A percentile compares a stretch with the other conserved stretches of the same genome.
phyloP scores from a whole-genome alignment of 495 filamentous ascomycete species.

The Lasiosphaeris hirsuta region DNA sequence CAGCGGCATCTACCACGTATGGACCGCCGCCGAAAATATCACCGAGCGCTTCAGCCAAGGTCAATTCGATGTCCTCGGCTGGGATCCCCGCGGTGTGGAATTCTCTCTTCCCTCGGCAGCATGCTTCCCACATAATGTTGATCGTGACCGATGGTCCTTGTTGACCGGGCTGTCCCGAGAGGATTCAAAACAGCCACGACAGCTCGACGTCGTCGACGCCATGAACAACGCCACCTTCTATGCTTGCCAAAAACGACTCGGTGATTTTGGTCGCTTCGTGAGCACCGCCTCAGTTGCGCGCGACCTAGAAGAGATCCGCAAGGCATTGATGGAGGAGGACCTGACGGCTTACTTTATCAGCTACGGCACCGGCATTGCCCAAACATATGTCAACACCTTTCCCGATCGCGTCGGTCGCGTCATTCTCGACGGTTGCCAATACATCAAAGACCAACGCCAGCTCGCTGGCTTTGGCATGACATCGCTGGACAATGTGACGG shows the following conservation, averaged over 20 bases:
- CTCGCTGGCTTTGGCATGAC: constrained; percentile 44
- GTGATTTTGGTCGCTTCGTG: constrained; percentile 41
- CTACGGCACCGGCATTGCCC: constrained; percentile 66
- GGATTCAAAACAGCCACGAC: constrained; percentile 22
- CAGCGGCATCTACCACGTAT: constrained; percentile 40
- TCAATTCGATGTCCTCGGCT: constrained; percentile 51
- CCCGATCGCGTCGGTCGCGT: constrained; percentile 45
- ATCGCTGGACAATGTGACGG: constrained; percentile 45
- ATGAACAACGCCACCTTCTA: constrained; percentile 39
- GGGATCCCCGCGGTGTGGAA: constrained; percentile 56
- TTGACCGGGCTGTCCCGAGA: constrained; percentile 37
- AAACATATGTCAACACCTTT: constrained; percentile 52
- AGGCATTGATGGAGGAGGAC: constrained; percentile 44
- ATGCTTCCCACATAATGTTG: constrained; percentile 47
- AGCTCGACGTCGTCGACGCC: constrained; percentile 40
- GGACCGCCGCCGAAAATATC: constrained; percentile 32
- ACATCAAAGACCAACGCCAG: constrained; percentile 45
- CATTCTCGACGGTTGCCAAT: constrained; percentile 50
- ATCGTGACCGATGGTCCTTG: constrained; percentile 42
- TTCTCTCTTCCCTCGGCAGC: constrained; percentile 45
- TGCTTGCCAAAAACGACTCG: constrained; percentile 43
- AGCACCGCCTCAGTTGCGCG: constrained; percentile 44
- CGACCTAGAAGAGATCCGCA: constrained; percentile 51
- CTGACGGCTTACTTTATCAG: constrained; percentile 63
- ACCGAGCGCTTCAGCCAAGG: constrained; percentile 38